Base-by-base conservation (phyloP, 2,329 filamentous ascomycete species). In the Arachnopeziza araneosa region DNA sequence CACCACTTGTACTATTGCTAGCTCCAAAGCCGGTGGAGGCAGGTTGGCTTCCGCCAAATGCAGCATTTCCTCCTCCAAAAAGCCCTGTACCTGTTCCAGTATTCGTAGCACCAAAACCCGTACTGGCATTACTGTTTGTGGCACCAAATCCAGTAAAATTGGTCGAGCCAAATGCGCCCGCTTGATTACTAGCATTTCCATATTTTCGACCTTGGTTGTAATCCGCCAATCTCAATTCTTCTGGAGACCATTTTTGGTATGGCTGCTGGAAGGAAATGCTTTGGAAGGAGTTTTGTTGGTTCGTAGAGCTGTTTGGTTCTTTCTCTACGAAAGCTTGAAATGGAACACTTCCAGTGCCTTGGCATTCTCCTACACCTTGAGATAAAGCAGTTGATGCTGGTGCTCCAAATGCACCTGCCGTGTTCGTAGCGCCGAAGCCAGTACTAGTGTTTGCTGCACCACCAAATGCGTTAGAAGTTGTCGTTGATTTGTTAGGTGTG, bases 211-310 rank as follows among this genome's bases (percentile, higher is more conserved):
- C 93, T 74, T 93, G 89, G 61, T 87, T 84, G 73, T 99, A 99
- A 75, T 99, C 95, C 52, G 86, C 91, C 63, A 96, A 75, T 70
- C 90, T 83, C 57, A 95, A 76, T 74, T 95, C 88, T 69, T 90
- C 95, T n/a, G 90, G 84, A 10, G 93, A 97, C 79, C 89, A 98
- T 73, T 95, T 96, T 74, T 87, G 87, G 77, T 93, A 96, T 1
- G 88, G 83, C 24, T 87, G 85, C 76, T 89, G 87, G 73, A 93
- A 92, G 23, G 88, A 78, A 59, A 96, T 85, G 67, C 86, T 93
- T 74, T 95, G 90, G 74, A 89, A 96, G 3, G 87, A 81, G 70
- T 88, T 77, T 84, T 65, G 77, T 68, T 82, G 70, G 58, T 75
- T 80, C n/a, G 76, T 73, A 21, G 73, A 75, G 66, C 76, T 81